Base-by-base conservation (phyloP, 306 rosid species). In the Quercus suber region DNA sequence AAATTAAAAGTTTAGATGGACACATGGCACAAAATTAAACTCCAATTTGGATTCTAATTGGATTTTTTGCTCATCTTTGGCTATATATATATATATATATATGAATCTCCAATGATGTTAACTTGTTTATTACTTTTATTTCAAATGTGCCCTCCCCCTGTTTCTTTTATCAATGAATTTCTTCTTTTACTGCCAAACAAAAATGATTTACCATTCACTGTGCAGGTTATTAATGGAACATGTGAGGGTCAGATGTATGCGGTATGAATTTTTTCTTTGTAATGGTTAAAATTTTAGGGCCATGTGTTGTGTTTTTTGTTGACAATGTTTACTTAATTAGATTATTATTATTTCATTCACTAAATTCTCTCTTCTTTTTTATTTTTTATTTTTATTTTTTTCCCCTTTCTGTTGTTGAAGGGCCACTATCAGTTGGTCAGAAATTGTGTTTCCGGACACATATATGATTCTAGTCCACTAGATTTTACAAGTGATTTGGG, bases 401-500 rank as follows among this genome's bases (percentile, higher is more conserved):
- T 3, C 37, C 33, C 30, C 53, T 3, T 68, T 19, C 11, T 13
- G 23, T 35, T 68, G 13, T 68, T 87, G 85, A 64, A 95, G 98
- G 87, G 53, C 61, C 85, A 85, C 82, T 91, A 85, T 81, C 95
- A 78, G 71, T 81, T 86, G 86, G 90, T 93, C 73, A 86, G 96
- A 81, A 91, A 85, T 78, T 90, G 90, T 79, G 75, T 93, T 72
- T 89, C 93, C 9, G 99, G 99, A 59, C 92, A 91, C 71, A 88
- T 95, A 71, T 95, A 89, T 80, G 98, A 95, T 86, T 95, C 99
- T 79, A 85, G 96, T 73, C 99, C 99, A 3, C 82, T 95, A 60
- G 98, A 95, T 87, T 89, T 95, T 89, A 93, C 95, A 51, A 91
- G 91, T 82, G 97, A 95, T 82, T 90, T 93, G 64, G 98, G 98